Base-by-base conservation (phyloP, 1,139 yeast genomes). In the Protomyces gravidus region DNA sequence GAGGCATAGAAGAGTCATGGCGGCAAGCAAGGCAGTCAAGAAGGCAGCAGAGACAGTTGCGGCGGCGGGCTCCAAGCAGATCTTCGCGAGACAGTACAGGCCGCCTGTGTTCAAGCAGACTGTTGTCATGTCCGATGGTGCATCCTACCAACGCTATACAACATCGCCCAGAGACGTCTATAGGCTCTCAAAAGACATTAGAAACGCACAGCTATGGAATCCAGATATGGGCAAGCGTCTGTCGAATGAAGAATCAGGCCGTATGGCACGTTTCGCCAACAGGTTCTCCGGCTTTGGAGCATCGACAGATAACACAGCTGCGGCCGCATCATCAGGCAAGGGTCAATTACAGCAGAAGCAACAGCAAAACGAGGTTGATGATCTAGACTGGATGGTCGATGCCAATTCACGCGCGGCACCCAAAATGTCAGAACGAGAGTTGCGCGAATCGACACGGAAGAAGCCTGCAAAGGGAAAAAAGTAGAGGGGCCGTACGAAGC, bases 201-300 rank as follows among this genome's bases (percentile, higher is more conserved):
- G 62, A 27, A 60, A 60, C 23, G 59, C 55, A 27, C 62, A 46
- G 11, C 39, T 58, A 5, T 60, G 58, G 52, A 60, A 60, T 45
- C 62, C 62, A 2, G 53, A 45, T 46, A 45, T 50, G 11, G 58
- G 58, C 2, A 53, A 53, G 36, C 42, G 45, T 15, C 25, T 46
- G 50, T 50, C 56, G 23, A 50, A 42, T 9, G 62, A 59, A 25
- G 60, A 59, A 33, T 46, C 42, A 40, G 55, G 61, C n/a, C 49
- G 62, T 6, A 36, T 59, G 33, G 55, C 61, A 2, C 36, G 46
- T 15, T 59, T 59, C 30, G 55, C 48, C 28, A 53, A 49, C 26
- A 49, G 61, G 7, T 59, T 48, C 39, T 61, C 59, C 19, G 56
- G 57, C 15, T 50, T 21, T 11, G 15, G 25, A 11, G 30, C 45